Percentiles rank a stretch among this genome's conserved stretches.
phyloP scores from a whole-genome alignment of 306 rosid genomes.

The Lotus japonicus region DNA sequence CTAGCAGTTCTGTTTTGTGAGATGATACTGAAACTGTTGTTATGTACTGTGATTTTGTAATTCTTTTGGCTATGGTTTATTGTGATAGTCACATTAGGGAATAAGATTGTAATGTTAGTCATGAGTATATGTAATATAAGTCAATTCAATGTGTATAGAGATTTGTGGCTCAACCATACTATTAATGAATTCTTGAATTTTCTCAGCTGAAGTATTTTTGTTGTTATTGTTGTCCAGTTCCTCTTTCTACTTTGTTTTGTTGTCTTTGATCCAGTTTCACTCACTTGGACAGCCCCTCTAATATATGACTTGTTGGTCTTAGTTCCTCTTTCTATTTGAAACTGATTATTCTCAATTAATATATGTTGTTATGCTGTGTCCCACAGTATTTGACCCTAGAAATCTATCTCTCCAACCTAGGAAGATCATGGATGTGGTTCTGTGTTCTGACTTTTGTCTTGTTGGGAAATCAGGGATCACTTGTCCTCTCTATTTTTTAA shows the following conservation, averaged over 20 bases:
- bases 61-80: slow-evolving; percentile 33
- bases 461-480: not conserved
- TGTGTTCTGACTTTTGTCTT: not conserved
- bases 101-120: slow-evolving; percentile 1
- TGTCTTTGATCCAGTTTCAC: too few relatives aligned
- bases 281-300: too few relatives aligned
- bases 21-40: not conserved
- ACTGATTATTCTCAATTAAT: not conserved
- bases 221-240: too few relatives aligned
- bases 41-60: slow-evolving; percentile 22
- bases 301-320: too few relatives aligned
- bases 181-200: slow-evolving; percentile 11
- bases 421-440: not conserved
- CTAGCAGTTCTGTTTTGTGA: not conserved
- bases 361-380: not conserved
- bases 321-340: too few relatives aligned
- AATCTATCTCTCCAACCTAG: not conserved
- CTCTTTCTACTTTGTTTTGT: too few relatives aligned
- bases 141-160: not conserved
- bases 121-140: not conserved
- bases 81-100: slow-evolving; percentile 13
- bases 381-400: slow-evolving; percentile 16
- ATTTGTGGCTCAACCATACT: not conserved
- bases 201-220: not conserved
- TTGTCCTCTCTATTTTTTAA: not conserved